These are phyloP conservation scores for Cucumis melo DNA, from an alignment of 306 rosid species.

Conservation along the genomic window DNA sequence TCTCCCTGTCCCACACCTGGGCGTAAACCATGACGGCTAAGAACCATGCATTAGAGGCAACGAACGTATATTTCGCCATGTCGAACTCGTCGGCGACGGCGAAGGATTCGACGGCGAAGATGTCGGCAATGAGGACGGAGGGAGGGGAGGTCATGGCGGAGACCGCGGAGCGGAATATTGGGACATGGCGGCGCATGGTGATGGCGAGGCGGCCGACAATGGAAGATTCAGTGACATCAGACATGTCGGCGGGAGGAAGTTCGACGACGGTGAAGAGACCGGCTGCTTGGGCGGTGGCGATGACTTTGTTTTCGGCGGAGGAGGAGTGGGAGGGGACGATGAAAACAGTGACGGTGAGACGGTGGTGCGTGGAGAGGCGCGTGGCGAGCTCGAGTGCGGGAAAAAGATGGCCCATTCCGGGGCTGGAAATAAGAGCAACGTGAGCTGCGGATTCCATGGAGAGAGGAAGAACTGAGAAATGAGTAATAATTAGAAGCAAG, in stretches of 20 bases:
- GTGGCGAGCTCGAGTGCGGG: constrained; percentile 15
- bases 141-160: background rate
- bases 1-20: constrained; percentile 4
- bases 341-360: constrained; percentile 11
- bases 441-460: constrained; percentile 5
- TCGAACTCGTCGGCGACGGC: constrained; percentile 7
- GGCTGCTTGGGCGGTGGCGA: background rate
- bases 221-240: background rate
- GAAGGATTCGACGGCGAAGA: constrained; percentile 8
- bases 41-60: constrained; percentile 10
- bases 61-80: constrained; percentile 6
- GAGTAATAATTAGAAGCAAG: background rate
- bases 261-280: background rate
- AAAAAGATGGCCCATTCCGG: constrained; percentile 20
- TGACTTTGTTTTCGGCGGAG: constrained; percentile 8
- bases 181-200: background rate
- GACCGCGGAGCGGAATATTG: background rate
- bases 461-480: background rate
- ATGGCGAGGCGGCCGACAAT: background rate
- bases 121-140: constrained; percentile 9
- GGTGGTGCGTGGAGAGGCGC: constrained; percentile 13
- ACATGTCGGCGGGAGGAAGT: constrained; percentile 9
- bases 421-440: constrained; percentile 12
- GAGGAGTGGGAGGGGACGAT: background rate
- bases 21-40: constrained; percentile 4